Percentiles rank a stretch among this genome's conserved stretches.
Conservation (phyloP, 164 flowering plant genomes). For the Nymphaea thermarum region DNA sequence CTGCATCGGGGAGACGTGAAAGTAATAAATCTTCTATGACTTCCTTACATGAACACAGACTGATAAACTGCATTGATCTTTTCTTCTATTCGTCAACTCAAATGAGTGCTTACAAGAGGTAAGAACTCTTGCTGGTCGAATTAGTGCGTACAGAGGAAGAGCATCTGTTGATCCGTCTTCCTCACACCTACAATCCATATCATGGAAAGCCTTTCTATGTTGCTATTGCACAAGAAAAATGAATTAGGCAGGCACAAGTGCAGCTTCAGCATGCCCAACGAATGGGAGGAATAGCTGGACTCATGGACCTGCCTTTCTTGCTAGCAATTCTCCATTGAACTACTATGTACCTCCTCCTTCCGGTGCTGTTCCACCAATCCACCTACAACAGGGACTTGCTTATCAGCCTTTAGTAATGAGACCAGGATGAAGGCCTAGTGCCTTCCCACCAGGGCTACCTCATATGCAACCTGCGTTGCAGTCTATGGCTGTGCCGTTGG, state of each 20-base stretch:
- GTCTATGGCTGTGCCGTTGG: constrained; percentile 19
- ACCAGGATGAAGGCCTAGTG: constrained; percentile 67
- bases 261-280: constrained; percentile 48
- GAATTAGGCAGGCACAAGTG: constrained; percentile 65
- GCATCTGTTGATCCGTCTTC: too few species aligned
- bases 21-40: too few species aligned
- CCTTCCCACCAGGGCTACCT: too few species aligned
- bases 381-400: constrained; percentile 50
- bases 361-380: constrained; percentile 38
- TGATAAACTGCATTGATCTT: too few species aligned
- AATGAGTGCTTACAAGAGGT: too few species aligned
- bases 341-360: constrained; percentile 31
- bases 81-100: too few species aligned
- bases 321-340: constrained; percentile 53
- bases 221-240: constrained; percentile 80
- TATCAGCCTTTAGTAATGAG: constrained; percentile 57
- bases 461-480: too few species aligned
- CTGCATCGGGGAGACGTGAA: too few species aligned
- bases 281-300: constrained; percentile 38
- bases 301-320: constrained; percentile 43
- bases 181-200: too few species aligned
- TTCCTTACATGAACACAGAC: too few species aligned
- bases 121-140: too few species aligned
- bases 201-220: constrained; percentile 84
- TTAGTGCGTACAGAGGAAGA: too few species aligned